Evolutionary conservation across 768 basidiomycete species (phyloP).

Genomic region (Phlebiopsis flavidoalba): DNA sequence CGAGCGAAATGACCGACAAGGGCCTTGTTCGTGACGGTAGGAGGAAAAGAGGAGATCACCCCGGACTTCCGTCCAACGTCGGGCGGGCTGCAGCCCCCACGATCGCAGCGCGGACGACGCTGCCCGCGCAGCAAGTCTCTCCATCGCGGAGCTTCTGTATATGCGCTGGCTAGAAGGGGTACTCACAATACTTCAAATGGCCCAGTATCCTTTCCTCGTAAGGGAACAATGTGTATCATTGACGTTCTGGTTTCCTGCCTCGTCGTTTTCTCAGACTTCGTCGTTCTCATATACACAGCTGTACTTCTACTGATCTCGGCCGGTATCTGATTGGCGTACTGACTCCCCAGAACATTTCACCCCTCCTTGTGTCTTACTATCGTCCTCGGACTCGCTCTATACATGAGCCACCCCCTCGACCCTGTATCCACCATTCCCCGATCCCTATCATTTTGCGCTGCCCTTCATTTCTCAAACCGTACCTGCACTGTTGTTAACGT

Average conservation of each 20-base stretch:
- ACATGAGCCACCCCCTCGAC: not conserved
- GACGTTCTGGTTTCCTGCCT: not conserved
- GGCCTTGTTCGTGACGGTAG: slow-evolving; percentile 83
- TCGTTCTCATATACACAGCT: not conserved
- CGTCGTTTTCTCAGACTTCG: not conserved
- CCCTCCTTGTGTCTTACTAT: not conserved
- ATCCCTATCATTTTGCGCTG: not conserved
- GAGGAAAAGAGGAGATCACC: slow-evolving; percentile 74
- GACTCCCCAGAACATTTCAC: not conserved
- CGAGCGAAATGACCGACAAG: slow-evolving; percentile 77
- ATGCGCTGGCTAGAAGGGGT: slow-evolving; percentile 97
- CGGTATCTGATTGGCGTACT: not conserved
- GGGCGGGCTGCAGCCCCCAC: slow-evolving; percentile 22
- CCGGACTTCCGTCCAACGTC: slow-evolving; percentile 41
- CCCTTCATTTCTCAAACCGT: not conserved
- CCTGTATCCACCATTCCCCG: not conserved
- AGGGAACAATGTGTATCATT: not conserved
- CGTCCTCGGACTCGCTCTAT: not conserved
- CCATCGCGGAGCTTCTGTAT: slow-evolving; percentile 94
- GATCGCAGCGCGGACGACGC: slow-evolving; percentile 19
- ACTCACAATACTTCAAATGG: slow-evolving; percentile 86
- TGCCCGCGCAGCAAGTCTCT: slow-evolving; percentile 65
- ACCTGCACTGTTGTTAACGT: not conserved
- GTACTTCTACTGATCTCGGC: not conserved
- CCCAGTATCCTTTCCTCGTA: slow-evolving; percentile 50